These are phyloP conservation scores for Ceratocystis smalleyi DNA, from an alignment of 2,329 filamentous ascomycete species.

Conservation along the genomic window DNA sequence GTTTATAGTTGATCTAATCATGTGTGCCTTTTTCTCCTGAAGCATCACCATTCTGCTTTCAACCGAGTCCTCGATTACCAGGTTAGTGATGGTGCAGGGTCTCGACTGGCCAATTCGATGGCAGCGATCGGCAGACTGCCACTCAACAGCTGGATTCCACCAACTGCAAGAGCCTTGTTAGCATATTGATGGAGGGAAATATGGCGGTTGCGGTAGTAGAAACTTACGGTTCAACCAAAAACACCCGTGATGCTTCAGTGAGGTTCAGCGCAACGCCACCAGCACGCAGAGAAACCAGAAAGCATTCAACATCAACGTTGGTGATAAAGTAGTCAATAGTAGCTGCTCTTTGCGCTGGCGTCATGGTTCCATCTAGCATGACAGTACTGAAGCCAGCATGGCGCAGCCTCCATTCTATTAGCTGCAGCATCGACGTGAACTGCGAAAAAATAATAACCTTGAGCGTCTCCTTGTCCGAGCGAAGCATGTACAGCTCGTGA, in stretches of 20 bases:
- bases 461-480: slow-evolving; percentile 81
- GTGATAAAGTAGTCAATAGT: slow-evolving; percentile 96
- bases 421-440: slow-evolving; percentile 92
- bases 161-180: slow-evolving; percentile 40
- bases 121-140: slow-evolving; percentile 88
- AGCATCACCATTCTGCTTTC: slow-evolving; percentile 90
- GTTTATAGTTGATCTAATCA: slow-evolving; percentile 96
- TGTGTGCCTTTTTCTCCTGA: slow-evolving; percentile 96
- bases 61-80: slow-evolving; percentile 94
- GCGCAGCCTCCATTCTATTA: slow-evolving; percentile 91
- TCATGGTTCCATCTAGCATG: slow-evolving; percentile 97
- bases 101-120: slow-evolving; percentile 92
- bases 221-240: slow-evolving; percentile 86
- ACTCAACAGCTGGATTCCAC: slow-evolving; percentile 99
- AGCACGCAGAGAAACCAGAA: slow-evolving; percentile 88
- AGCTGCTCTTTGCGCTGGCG: slow-evolving; percentile 76
- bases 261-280: slow-evolving; percentile 91
- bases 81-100: slow-evolving; percentile 81
- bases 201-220: neutral
- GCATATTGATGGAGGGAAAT: neutral
- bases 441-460: slow-evolving; percentile 98
- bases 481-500: slow-evolving; percentile 80
- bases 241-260: slow-evolving; percentile 86
- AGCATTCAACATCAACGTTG: slow-evolving; percentile 85
- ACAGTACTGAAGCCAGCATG: slow-evolving; percentile 96